Evolutionary conservation across 108 stramenopile species (phyloP), one percentile per base, ranked within the genome.

Genomic region (Cyclotella cryptica): DNA sequence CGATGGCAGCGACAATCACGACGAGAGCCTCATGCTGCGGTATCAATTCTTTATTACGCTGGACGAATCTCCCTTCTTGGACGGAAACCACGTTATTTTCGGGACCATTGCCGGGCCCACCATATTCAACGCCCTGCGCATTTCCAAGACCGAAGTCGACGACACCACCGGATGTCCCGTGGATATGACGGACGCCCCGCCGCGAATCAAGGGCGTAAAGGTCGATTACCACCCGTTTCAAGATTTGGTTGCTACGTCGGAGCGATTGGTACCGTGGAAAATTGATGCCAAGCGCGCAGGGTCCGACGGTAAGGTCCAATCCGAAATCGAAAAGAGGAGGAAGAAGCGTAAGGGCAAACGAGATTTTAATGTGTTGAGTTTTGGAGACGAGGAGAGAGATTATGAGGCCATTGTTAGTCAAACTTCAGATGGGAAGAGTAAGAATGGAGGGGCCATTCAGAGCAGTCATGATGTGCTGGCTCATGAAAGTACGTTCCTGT

Each of bases 41-140:
- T 88, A 91, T 52, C 98, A 99, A 83, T 99, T 99, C 69, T 99
- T 99, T 80, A 79, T 98, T 58, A 99, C 97, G 14, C 83, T 99
- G 41, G 96, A 97, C 73, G 93, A 94, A 65, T 85, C 93, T 44
- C 73, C 90, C 13, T 90, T 92, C 72, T 86, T 97, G 65, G 90
- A 98, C 85, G 89, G 90, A 3, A 93, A 98, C 73, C 95, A 98
- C 75, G 96, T 97, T 26, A 84, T 96, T 30, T 96, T 96, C 69
- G 97, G 97, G 46, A 94, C 93, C 47, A 79, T 97, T 35, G 80
- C 86, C 3, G 97, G 97, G 4, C 89, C 94, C 43, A 98, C 98
- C 39, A 85, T 98, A 26, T 99, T 97, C 83, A 99, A 99, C 81
- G 92, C 95, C 14, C 67, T 97, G 44, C 82, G 96, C 9, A 96